Base-by-base conservation (phyloP, 306 rosid genomes). In the Medicago arabica region DNA sequence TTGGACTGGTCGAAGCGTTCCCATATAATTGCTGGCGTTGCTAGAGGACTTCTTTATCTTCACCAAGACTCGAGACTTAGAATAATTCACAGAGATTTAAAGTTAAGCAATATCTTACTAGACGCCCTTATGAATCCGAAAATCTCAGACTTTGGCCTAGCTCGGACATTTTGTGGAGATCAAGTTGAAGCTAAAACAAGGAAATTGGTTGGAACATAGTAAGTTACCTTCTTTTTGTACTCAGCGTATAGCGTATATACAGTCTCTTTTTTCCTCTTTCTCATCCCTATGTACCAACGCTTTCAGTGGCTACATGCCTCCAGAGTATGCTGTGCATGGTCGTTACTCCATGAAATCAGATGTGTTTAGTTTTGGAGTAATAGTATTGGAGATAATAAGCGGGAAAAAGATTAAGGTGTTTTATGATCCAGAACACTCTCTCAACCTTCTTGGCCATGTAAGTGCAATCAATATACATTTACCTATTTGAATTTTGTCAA, bases 31-130 rank as follows among this genome's bases (percentile, higher is more conserved):
- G 81, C 59, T n/a, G 84, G 87, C n/a, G 76, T 88, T 53, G 86
- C 88, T 58, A 63, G 80, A 73, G 88, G 88, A 2, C 67, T 86
- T 47, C 67, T 86, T 0, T 88, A 86, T 75, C 88, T 88, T 68
- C 88, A 88, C 10, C 80, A 80, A 71, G 90, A 88, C 73, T 88
- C 90, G 4, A 74, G 86, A 18, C 71, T 86, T 9, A 82, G 85
- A 59, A 86, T 88, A 13, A 79, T 88, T 7, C 92, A 88, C 46
- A 82, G 92, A 70, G 88, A 88, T 61, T 64, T 86, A 9, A 88
- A 88, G 78, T 65, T 81, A 0, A 88, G 93, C 31, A 88, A 88
- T 34, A 68, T 88, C 36, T 38, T 88, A 3, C 78, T 88, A 7
- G 90, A 88, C 47, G 8, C 11, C 1, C 50, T 84, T 12, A 54